Conservation (phyloP, 495 filamentous ascomycete species). For the Saxispiralis lemnorum region DNA sequence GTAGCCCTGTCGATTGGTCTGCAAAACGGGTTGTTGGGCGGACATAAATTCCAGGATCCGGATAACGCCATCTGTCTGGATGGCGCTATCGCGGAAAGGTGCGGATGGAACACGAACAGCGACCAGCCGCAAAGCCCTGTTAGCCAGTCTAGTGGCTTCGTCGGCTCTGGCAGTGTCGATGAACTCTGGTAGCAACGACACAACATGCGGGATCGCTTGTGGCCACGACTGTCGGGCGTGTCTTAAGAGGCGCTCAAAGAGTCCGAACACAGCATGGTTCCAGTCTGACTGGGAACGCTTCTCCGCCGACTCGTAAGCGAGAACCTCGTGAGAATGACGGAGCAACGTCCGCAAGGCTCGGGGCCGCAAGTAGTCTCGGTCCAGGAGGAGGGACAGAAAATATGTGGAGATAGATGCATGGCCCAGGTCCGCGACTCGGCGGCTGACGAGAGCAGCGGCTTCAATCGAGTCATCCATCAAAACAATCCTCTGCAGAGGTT, state of each 20-base stretch:
- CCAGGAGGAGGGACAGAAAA: too few species aligned
- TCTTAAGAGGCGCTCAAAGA: slow-evolving; percentile 37
- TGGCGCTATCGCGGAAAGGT: slow-evolving; percentile 32
- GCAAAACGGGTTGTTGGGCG: slow-evolving; percentile 34
- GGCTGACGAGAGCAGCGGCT: too few species aligned
- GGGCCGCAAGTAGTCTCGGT: too few species aligned
- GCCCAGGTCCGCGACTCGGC: too few species aligned
- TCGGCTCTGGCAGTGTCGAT: background rate
- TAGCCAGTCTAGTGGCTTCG: slow-evolving; percentile 26
- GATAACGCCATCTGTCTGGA: slow-evolving; percentile 47
- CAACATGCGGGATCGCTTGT: slow-evolving; percentile 29
- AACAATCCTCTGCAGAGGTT: too few species aligned
- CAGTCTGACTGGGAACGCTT: too few species aligned
- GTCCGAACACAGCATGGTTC: slow-evolving; percentile 18
- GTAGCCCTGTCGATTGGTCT: slow-evolving; percentile 44
- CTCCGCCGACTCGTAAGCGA: too few species aligned
- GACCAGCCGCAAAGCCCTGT: slow-evolving; percentile 37
- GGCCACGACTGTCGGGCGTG: slow-evolving; percentile 43
- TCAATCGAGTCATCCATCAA: too few species aligned
- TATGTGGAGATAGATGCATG: too few species aligned
- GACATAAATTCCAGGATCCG: slow-evolving; percentile 45
- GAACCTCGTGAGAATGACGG: too few species aligned
- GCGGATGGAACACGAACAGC: slow-evolving; percentile 31
- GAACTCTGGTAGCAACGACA: background rate
- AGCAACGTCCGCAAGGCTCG: too few species aligned